Conservation (phyloP, 345 rosid genomes). For the Euphorbia lathyris region DNA sequence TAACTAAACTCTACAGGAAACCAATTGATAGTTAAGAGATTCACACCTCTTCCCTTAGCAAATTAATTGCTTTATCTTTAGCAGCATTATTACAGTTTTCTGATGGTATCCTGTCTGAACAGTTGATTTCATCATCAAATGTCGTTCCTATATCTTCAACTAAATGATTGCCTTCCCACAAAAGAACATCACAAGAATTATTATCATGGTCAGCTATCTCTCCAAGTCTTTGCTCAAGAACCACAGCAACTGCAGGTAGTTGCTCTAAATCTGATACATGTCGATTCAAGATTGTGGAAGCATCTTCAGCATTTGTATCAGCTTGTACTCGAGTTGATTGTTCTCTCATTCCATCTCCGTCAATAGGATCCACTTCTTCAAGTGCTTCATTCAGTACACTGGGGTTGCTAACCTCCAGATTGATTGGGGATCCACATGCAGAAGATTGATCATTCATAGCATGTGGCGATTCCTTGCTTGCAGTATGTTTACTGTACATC, state of each 20-base stretch:
- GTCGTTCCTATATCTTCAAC: constrained; percentile 31
- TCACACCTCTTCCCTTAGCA: constrained; percentile 66
- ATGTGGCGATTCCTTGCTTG: constrained; percentile 35
- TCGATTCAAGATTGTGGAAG: constrained; percentile 23
- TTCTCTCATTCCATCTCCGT: constrained; percentile 27
- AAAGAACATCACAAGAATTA: constrained; percentile 21
- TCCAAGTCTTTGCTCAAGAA: constrained; percentile 26
- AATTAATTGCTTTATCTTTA: constrained; percentile 39
- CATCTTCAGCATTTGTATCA: constrained; percentile 27
- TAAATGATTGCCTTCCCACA: constrained; percentile 25
- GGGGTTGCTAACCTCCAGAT: constrained; percentile 29
- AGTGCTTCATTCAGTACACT: constrained; percentile 20
- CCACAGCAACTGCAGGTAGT: constrained; percentile 14
- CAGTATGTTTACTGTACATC: constrained; percentile 50
- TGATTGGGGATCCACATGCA: constrained; percentile 20
- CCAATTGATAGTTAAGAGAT: not conserved
- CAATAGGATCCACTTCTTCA: constrained; percentile 24
- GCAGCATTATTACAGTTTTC: constrained; percentile 27
- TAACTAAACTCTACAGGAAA: constrained; percentile 1
- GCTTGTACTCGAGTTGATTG: constrained; percentile 26
- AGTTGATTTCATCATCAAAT: constrained; percentile 20
- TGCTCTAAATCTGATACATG: constrained; percentile 28
- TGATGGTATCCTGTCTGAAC: constrained; percentile 28
- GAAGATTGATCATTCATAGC: constrained; percentile 28
- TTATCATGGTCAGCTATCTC: constrained; percentile 30